phyloP scores from a whole-genome alignment of 1,139 yeast genomes.

The Ogataea hybrid region DNA sequence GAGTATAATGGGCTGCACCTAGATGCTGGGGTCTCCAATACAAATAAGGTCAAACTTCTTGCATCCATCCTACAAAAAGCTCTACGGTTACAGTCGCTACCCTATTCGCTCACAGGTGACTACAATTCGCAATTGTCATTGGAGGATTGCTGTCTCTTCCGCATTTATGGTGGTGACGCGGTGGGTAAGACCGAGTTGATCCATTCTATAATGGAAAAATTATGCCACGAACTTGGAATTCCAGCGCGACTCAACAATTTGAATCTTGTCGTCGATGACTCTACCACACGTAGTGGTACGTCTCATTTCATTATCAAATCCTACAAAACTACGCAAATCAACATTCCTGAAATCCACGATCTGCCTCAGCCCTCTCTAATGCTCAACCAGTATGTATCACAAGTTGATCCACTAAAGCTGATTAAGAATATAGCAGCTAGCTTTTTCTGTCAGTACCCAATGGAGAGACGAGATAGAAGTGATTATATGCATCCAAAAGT shows the following conservation, averaged over 20 bases:
- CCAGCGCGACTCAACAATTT: slow-evolving; percentile 2
- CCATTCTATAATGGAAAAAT: slow-evolving; percentile 15
- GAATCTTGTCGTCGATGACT: slow-evolving; percentile 4
- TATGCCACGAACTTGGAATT: slow-evolving; percentile 10
- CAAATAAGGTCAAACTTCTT: slow-evolving; percentile 3
- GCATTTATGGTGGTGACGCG: slow-evolving; percentile 24
- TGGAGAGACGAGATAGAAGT: background rate
- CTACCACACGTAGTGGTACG: background rate
- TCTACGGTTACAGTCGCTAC: background rate
- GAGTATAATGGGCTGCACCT: slow-evolving; percentile 3
- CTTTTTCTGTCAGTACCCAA: background rate
- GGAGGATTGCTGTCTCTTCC: slow-evolving; percentile 19
- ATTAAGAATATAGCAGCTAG: background rate
- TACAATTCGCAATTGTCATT: background rate
- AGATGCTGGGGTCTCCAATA: background rate
- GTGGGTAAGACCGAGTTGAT: slow-evolving; percentile 9
- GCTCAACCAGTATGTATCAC: background rate
- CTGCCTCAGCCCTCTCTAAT: background rate
- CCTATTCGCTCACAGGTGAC: too few relatives aligned
- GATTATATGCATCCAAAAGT: background rate
- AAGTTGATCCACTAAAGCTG: background rate
- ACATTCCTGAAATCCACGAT: background rate
- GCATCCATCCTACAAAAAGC: slow-evolving; percentile 1
- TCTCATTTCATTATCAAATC: slow-evolving; percentile 1
- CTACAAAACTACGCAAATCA: background rate